Evolutionary conservation across 148 eudicot genomes (phyloP).

Genomic region (Spergularia bocconei): DNA sequence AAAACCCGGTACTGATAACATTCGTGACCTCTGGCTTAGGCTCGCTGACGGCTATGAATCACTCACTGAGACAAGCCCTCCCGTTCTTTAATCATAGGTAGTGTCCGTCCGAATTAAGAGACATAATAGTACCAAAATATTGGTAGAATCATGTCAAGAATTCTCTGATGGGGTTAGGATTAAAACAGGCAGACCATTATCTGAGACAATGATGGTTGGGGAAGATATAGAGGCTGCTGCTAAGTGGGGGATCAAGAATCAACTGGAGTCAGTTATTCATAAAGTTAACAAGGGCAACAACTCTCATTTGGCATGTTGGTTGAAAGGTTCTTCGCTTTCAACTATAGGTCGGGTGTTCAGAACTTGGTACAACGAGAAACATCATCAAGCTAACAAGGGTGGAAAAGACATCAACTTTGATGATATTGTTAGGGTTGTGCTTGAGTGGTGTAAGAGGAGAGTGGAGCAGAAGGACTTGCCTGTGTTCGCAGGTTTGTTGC

Average conservation of each 20-base stretch:
- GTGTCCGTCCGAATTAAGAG: conserved; percentile 39
- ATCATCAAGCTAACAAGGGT: too few relatives aligned
- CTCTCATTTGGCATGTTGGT: too few relatives aligned
- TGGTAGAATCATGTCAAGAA: conserved; percentile 71
- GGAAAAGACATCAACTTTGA: conserved; percentile 6
- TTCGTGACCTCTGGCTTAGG: conserved; percentile 81
- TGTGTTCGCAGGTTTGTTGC: conserved; percentile 83
- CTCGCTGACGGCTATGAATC: conserved; percentile 68
- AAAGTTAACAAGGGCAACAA: too few relatives aligned
- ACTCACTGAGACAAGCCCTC: conserved; percentile 57
- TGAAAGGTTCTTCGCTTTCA: too few relatives aligned
- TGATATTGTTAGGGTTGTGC: conserved; percentile 43
- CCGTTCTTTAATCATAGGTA: conserved; percentile 65
- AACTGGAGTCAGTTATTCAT: conserved; percentile 46
- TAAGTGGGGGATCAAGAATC: conserved; percentile 58
- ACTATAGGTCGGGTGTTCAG: too few relatives aligned
- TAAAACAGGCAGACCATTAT: conserved; percentile 44
- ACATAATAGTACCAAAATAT: conserved; percentile 16
- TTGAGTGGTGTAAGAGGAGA: conserved; percentile 54
- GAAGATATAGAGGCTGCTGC: conserved; percentile 57
- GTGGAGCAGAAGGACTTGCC: conserved; percentile 68
- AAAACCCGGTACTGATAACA: conserved; percentile 78
- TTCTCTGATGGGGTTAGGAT: conserved; percentile 66
- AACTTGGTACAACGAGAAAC: too few relatives aligned
- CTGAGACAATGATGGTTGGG: conserved; percentile 67